These are phyloP conservation scores for Backusella psychrophila DNA, from an alignment of 192 early-diverging fungal species.

Conservation along the genomic window DNA sequence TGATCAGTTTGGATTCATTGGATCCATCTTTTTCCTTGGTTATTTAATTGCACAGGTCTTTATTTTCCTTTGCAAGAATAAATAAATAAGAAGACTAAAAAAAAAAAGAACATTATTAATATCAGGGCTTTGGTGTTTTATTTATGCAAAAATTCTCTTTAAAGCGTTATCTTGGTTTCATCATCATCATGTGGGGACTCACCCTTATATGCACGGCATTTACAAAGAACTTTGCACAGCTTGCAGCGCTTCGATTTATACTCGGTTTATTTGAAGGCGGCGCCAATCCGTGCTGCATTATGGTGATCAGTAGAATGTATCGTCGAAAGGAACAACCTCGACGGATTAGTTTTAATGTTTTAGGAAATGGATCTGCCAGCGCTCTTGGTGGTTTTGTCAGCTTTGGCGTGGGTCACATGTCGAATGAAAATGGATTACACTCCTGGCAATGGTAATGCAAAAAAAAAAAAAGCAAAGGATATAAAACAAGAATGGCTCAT, in stretches of 20 bases:
- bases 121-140: not conserved
- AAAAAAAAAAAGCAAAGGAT: no score
- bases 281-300: constrained; percentile 7
- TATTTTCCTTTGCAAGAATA: not conserved
- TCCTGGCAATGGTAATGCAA: constrained; percentile 31
- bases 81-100: not conserved
- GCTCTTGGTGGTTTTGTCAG: constrained; percentile 20
- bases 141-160: constrained; percentile 20
- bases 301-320: constrained; percentile 24
- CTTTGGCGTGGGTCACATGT: constrained; percentile 22
- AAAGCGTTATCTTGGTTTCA: constrained; percentile 3
- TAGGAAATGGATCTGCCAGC: constrained; percentile 16
- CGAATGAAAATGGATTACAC: not conserved
- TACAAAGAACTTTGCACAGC: constrained; percentile 4
- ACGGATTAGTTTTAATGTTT: constrained; percentile 1
- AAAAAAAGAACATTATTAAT: not conserved
- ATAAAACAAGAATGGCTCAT: no score
- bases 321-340: constrained; percentile 19
- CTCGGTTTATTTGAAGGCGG: constrained; percentile 31
- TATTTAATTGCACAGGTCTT: constrained; percentile 20
- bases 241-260: constrained; percentile 16
- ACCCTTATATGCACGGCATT: constrained; percentile 7
- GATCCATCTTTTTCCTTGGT: constrained; percentile 30
- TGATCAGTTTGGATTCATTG: constrained; percentile 14
- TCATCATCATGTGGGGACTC: constrained; percentile 20